These are phyloP conservation scores for Quercus phellos DNA, from an alignment of 331 rosid species.

Conservation along the genomic window DNA sequence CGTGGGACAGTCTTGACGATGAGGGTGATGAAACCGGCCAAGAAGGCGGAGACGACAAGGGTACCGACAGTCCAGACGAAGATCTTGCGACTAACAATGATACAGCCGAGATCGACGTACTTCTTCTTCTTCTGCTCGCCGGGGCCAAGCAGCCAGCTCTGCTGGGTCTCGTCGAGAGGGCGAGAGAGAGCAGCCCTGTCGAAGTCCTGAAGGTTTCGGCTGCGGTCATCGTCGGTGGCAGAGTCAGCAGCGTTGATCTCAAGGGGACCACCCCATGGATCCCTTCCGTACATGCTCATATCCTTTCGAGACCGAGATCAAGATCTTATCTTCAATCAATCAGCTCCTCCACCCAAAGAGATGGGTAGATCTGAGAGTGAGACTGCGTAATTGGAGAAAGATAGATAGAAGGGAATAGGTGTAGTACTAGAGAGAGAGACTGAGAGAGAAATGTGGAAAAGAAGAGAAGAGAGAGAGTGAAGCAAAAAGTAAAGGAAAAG, in stretches of 20 bases:
- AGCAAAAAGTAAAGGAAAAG: no score
- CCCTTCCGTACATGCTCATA: constrained; percentile 78
- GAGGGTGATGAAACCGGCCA: constrained; percentile 72
- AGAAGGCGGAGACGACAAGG: constrained; percentile 33
- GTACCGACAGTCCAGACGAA: constrained; percentile 77
- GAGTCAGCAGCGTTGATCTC: constrained; percentile 93
- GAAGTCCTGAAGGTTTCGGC: constrained; percentile 82
- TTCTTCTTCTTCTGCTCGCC: constrained; percentile 96
- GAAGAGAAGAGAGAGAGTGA: no score
- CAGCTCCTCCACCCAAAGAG: no score
- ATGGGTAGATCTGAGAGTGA: no score
- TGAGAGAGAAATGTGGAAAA: no score
- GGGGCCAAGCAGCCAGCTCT: constrained; percentile 95
- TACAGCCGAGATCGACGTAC: constrained; percentile 94
- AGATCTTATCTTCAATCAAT: no score
- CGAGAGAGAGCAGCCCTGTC: constrained; percentile 91
- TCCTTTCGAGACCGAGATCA: neutral
- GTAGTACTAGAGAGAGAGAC: no score
- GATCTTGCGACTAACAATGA: constrained; percentile 93
- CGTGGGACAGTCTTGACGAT: constrained; percentile 87
- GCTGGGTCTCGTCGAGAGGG: constrained; percentile 90
- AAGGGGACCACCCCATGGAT: constrained; percentile 97
- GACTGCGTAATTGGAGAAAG: no score
- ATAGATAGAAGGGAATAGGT: no score
- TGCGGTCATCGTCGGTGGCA: constrained; percentile 95